Conservation (phyloP, 2,329 filamentous ascomycete species). For the Aspergillus floridensis region DNA sequence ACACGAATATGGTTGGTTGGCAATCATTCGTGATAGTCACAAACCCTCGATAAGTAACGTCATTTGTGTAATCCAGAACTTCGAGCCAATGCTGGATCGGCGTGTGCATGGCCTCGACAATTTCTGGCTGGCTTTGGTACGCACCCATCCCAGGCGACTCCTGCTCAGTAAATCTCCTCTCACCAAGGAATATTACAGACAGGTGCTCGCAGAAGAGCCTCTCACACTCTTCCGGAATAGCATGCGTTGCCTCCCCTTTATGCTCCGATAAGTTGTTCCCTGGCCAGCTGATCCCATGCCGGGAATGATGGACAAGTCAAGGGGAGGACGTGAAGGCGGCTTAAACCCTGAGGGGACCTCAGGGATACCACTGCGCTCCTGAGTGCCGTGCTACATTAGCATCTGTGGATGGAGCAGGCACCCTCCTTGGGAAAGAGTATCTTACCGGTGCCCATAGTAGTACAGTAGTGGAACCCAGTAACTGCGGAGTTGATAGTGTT, state of each 20-base stretch:
- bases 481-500: conserved; percentile 66
- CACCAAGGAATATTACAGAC: conserved; percentile 91
- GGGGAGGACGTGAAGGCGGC: conserved; percentile 85
- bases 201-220: conserved; percentile 99
- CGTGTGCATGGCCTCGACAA: conserved; percentile 22
- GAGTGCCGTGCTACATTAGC: conserved; percentile 5
- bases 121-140: conserved; percentile 42
- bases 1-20: conserved; percentile 78
- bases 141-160: conserved; percentile 86
- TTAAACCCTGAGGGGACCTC: conserved; percentile 85
- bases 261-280: conserved; percentile 39
- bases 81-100: conserved; percentile 38
- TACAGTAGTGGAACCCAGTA: conserved; percentile 90
- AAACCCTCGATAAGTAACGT: conserved; percentile 82
- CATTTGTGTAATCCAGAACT: conserved; percentile 72
- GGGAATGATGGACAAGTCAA: conserved; percentile 68
- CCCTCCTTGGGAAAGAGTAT: conserved; percentile 12
- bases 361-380: conserved; percentile 93
- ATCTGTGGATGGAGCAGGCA: background rate
- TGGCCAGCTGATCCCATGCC: conserved; percentile 55
- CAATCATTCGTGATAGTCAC: conserved; percentile 63
- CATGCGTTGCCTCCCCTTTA: conserved; percentile 87
- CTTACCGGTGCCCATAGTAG: conserved; percentile 79
- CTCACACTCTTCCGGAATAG: conserved; percentile 99
- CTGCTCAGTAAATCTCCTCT: conserved; percentile 73